phyloP scores from a whole-genome alignment of 1,139 yeast genomes.

The Sugiyamaella neomexicana region DNA sequence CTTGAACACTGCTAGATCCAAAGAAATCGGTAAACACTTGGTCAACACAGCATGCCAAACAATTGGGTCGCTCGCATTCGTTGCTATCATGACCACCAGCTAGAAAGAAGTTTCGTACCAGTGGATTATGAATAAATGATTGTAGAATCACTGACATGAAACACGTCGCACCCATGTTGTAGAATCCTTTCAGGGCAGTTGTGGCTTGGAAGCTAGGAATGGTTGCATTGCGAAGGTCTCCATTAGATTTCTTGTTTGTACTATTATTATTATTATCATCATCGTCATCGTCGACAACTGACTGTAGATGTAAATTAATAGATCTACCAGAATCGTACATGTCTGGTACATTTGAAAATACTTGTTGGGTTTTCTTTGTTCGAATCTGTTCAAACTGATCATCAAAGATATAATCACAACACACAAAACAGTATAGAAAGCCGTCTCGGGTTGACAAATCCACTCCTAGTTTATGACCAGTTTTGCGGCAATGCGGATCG shows the following conservation, averaged over 20 bases:
- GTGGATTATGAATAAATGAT: conserved; percentile 83
- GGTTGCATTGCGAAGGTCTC: neutral
- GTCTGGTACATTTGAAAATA: neutral
- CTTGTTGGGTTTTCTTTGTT: conserved; percentile 18
- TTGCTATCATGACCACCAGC: conserved; percentile 57
- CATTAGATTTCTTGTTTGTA: conserved; percentile 11
- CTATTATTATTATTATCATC: conserved; percentile 8
- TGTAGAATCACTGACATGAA: conserved; percentile 91
- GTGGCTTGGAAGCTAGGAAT: conserved; percentile 63
- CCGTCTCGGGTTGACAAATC: conserved; percentile 33
- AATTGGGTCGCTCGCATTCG: conserved; percentile 41
- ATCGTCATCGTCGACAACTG: conserved; percentile 14
- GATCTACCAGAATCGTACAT: neutral
- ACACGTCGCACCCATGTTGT: conserved; percentile 95
- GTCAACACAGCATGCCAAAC: conserved; percentile 84
- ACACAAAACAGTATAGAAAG: conserved; percentile 63
- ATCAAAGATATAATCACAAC: conserved; percentile 70
- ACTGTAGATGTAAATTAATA: neutral
- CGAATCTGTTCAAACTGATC: conserved; percentile 51
- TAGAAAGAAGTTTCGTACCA: conserved; percentile 73
- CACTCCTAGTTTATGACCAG: conserved; percentile 70
- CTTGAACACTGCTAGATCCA: conserved; percentile 55
- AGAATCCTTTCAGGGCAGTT: conserved; percentile 80
- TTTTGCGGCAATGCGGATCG: conserved; percentile 55
- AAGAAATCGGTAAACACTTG: conserved; percentile 67